Evolutionary conservation across 1,284 basidiomycete genomes (phyloP).

Genomic region (Blastosporella zonata): DNA sequence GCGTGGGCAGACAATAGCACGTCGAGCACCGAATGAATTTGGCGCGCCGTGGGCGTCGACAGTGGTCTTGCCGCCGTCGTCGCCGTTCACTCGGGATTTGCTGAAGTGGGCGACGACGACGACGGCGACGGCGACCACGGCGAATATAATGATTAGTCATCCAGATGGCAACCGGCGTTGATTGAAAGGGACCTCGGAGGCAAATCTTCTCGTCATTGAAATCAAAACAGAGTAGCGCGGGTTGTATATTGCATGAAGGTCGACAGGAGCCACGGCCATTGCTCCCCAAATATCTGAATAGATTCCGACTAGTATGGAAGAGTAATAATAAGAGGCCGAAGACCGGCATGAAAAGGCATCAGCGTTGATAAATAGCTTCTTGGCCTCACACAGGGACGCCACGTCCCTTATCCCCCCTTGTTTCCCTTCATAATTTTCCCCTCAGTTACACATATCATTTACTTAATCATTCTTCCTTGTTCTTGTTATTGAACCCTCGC

Average conservation of each 20-base stretch:
- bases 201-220: neutral
- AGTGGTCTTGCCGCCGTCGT: neutral
- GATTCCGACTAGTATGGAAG: neutral
- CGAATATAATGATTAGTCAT: neutral
- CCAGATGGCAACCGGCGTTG: neutral
- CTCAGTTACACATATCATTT: conserved; percentile 6
- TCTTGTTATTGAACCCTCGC: conserved; percentile 14
- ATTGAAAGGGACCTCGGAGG: no score
- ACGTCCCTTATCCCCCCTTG: conserved; percentile 9
- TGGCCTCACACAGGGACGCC: conserved; percentile 1
- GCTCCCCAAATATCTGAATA: neutral
- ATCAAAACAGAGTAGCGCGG: no score
- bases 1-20: neutral
- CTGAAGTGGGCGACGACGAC: no score
- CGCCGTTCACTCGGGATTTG: no score
- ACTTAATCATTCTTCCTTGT: conserved; percentile 5
- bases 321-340: neutral
- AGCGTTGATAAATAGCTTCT: conserved; percentile 2
- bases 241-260: neutral
- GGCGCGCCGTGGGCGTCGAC: neutral
- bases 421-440: conserved; percentile 11
- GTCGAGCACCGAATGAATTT: neutral
- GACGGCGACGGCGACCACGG: neutral
- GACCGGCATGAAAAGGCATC: neutral
- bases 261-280: neutral